Evolutionary conservation across 2,329 filamentous ascomycete genomes (phyloP).

Genomic region (Diplodia corticola): DNA sequence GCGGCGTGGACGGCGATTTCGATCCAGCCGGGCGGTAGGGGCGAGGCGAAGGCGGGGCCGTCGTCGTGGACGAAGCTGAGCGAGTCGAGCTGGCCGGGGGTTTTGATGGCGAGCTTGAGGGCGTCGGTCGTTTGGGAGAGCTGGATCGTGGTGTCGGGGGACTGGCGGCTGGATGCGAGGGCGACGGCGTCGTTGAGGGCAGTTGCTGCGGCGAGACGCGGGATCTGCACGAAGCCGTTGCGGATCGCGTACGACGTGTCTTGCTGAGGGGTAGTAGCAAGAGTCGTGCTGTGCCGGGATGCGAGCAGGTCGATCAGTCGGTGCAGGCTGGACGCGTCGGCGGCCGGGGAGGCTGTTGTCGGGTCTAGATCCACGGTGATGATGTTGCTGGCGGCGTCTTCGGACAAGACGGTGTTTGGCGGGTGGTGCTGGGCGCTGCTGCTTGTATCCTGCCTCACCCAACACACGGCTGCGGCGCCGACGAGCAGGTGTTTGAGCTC

Average conservation of each 20-base stretch:
- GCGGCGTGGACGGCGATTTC: constrained; percentile 27
- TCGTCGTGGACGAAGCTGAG: not conserved
- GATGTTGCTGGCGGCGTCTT: not conserved
- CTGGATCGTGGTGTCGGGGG: not conserved
- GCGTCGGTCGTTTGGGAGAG: not conserved
- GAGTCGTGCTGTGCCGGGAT: no score
- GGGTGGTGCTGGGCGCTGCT: not conserved
- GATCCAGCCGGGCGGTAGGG: constrained; percentile 31
- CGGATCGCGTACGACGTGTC: not conserved
- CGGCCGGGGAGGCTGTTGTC: not conserved
- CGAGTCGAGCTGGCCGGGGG: not conserved
- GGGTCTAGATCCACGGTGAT: not conserved
- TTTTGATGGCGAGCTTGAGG: not conserved
- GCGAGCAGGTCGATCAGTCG: not conserved
- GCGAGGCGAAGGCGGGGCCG: not conserved
- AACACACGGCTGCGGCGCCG: not conserved
- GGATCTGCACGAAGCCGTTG: not conserved
- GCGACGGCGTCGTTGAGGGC: not conserved
- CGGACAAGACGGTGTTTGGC: not conserved
- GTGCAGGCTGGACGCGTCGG: not conserved
- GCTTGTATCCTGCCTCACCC: not conserved
- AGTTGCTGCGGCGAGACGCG: not conserved
- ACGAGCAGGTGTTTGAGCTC: not conserved
- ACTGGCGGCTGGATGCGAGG: not conserved
- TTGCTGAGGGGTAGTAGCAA: not conserved